A percentile compares a stretch with the other conserved stretches of the same genome.
Evolutionary conservation across 306 rosid species (phyloP).

Genomic region (Cajanus cajan): DNA sequence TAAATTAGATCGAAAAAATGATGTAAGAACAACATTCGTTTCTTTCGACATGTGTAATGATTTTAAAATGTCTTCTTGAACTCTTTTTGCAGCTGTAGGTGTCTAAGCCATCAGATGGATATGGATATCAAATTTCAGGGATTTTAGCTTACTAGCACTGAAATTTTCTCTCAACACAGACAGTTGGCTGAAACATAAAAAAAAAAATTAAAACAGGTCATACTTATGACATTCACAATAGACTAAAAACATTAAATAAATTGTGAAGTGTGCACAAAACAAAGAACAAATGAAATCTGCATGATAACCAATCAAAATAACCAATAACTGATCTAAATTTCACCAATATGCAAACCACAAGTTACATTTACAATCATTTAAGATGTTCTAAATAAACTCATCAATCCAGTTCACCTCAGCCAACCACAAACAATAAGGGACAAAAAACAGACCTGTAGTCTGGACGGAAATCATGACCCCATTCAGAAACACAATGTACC

Average conservation of each 20-base stretch:
- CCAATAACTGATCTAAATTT: slow-evolving; percentile 1
- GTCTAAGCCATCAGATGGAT: slow-evolving; percentile 90
- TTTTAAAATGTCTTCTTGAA: no score
- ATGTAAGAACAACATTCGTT: no score
- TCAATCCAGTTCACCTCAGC: background rate
- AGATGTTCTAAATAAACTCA: slow-evolving; percentile 8
- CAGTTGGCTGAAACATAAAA: slow-evolving; percentile 69
- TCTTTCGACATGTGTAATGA: no score
- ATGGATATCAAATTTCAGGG: slow-evolving; percentile 71
- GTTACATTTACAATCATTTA: background rate
- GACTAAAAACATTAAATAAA: background rate
- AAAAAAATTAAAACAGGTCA: slow-evolving; percentile 15
- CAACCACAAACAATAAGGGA: background rate
- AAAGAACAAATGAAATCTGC: slow-evolving; percentile 4
- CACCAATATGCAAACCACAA: background rate
- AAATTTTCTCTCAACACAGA: slow-evolving; percentile 77
- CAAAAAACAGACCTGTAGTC: slow-evolving; percentile 70
- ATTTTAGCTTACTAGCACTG: slow-evolving; percentile 57
- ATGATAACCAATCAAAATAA: background rate
- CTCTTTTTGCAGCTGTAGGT: no score
- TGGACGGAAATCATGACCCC: slow-evolving; percentile 98
- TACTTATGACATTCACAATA: background rate
- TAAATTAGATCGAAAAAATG: no score
- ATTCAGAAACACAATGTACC: slow-evolving; percentile 92
- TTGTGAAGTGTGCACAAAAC: background rate